Evolutionary conservation across 1,284 basidiomycete species (phyloP).

Genomic region (Cutaneotrichosporon sp.): DNA sequence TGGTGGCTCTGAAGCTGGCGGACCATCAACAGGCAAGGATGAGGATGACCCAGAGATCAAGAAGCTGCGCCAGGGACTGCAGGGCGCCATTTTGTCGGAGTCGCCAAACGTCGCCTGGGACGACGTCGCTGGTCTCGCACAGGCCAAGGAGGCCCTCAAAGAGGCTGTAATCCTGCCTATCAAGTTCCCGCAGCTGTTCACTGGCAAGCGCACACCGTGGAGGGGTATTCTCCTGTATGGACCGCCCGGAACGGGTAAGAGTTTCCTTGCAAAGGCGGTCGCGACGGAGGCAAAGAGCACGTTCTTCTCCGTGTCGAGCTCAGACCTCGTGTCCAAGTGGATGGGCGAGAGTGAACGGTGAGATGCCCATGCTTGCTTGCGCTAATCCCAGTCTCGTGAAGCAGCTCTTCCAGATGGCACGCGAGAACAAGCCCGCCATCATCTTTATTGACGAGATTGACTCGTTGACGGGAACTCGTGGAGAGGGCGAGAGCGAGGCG

Average conservation of each 20-base stretch:
- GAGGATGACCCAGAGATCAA: constrained; percentile 87
- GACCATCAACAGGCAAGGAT: constrained; percentile 65
- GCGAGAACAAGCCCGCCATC: constrained; percentile 93
- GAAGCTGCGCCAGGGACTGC: constrained; percentile 84
- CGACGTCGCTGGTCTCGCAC: constrained; percentile 91
- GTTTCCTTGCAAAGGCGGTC: constrained; percentile 93
- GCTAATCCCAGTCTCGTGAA: constrained; percentile 71
- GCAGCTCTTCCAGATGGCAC: constrained; percentile 92
- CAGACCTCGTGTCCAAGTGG: constrained; percentile 98
- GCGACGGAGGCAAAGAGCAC: constrained; percentile 98
- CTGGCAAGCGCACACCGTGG: constrained; percentile 97
- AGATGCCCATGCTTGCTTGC: constrained; percentile 31
- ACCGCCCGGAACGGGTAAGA: constrained; percentile 88
- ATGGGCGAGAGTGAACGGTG: constrained; percentile 96
- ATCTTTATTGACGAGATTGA: constrained; percentile 99
- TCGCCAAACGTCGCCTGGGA: constrained; percentile 97
- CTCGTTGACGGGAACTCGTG: constrained; percentile 88
- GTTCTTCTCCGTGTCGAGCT: constrained; percentile 94
- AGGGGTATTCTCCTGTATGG: constrained; percentile 92
- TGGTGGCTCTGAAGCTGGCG: constrained; percentile 58
- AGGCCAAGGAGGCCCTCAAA: constrained; percentile 91
- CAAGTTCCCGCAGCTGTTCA: constrained; percentile 98
- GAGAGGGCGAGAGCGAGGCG: constrained; percentile 94
- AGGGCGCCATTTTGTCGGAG: constrained; percentile 85
- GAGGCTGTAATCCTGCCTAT: constrained; percentile 98